Evolutionary conservation across 768 basidiomycete genomes (phyloP).

Genomic region (Crassisporium funariophilum): DNA sequence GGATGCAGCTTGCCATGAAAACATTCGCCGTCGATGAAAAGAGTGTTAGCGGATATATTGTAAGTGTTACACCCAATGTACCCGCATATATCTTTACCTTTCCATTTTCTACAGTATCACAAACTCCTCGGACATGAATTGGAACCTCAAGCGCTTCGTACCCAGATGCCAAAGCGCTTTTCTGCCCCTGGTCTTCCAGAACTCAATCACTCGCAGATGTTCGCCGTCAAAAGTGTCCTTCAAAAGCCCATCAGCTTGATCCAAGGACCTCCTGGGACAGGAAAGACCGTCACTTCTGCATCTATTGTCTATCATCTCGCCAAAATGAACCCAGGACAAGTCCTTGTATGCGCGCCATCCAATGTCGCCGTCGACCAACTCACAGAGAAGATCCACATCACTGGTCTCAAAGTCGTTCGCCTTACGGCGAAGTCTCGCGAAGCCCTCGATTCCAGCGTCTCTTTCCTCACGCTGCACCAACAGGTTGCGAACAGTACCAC

Average conservation of each 20-base stretch:
- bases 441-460: constrained; percentile 93
- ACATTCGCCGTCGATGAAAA: constrained; percentile 99
- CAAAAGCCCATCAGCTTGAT: constrained; percentile 98
- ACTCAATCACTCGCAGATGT: constrained; percentile 99
- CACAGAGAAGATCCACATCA: constrained; percentile 98
- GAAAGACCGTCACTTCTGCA: constrained; percentile 98
- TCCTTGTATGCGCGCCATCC: constrained; percentile 97
- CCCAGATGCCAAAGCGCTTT: constrained; percentile 96
- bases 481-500: constrained; percentile 97
- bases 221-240: constrained; percentile 97
- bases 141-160: constrained; percentile 88
- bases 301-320: constrained; percentile 98
- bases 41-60: constrained; percentile 98
- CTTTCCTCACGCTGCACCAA: constrained; percentile 93
- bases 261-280: constrained; percentile 98
- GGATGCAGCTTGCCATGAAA: constrained; percentile 99
- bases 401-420: constrained; percentile 97
- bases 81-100: constrained; percentile 3
- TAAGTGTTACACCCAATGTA: constrained; percentile 41
- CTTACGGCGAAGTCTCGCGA: constrained; percentile 98
- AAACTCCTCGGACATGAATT: constrained; percentile 98
- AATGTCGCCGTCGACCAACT: constrained; percentile 99
- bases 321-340: constrained; percentile 99
- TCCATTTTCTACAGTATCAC: constrained; percentile 69
- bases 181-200: constrained; percentile 97